These are phyloP conservation scores for Myxozyma mucilagina DNA, from an alignment of 805 yeast species.

Conservation along the genomic window DNA sequence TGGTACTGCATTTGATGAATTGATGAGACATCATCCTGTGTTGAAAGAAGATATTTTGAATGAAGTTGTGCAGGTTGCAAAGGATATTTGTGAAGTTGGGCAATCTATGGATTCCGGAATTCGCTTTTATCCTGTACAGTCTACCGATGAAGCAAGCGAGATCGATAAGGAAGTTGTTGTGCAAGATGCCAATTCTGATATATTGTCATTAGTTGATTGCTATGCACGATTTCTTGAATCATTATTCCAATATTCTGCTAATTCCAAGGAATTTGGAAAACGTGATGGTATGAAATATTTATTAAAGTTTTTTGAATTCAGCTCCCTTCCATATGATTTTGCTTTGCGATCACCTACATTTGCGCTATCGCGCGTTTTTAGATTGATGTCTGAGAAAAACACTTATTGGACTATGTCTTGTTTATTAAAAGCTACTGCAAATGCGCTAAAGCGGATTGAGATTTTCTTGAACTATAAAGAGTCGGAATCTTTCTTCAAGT, in stretches of 20 bases:
- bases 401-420: slow-evolving; percentile 5
- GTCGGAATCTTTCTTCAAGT: slow-evolving; percentile 14
- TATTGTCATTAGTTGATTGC: slow-evolving; percentile 24
- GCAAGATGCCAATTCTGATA: slow-evolving; percentile 27
- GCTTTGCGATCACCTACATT: slow-evolving; percentile 34
- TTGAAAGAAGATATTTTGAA: slow-evolving; percentile 59
- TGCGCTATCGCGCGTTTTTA: slow-evolving; percentile 19
- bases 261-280: slow-evolving; percentile 36
- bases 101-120: slow-evolving; percentile 23
- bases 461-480: slow-evolving; percentile 17
- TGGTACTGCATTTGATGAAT: slow-evolving; percentile 73
- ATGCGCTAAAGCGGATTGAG: slow-evolving; percentile 9
- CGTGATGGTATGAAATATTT: slow-evolving; percentile 34
- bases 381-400: slow-evolving; percentile 16
- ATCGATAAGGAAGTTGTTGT: slow-evolving; percentile 26
- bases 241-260: slow-evolving; percentile 37
- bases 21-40: slow-evolving; percentile 79
- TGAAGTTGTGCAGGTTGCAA: slow-evolving; percentile 37
- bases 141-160: slow-evolving; percentile 26
- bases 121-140: slow-evolving; percentile 26
- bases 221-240: slow-evolving; percentile 37
- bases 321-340: slow-evolving; percentile 40
- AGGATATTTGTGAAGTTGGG: slow-evolving; percentile 15
- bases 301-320: slow-evolving; percentile 32
- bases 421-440: slow-evolving; percentile 11